phyloP scores from a whole-genome alignment of 441 rosid genomes.

The Erodium moschatum region DNA sequence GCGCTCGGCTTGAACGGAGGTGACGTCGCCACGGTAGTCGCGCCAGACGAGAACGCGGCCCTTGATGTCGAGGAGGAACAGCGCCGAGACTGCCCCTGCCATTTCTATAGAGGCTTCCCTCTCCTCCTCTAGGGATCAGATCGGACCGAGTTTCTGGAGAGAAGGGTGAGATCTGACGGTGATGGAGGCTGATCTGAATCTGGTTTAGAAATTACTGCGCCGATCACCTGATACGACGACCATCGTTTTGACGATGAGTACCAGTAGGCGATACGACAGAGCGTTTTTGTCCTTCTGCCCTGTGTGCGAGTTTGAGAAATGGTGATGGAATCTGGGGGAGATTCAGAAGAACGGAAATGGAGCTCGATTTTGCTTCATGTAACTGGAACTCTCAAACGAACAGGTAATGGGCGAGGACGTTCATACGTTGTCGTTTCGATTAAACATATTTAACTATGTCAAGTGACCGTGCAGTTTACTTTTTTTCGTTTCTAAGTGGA shows the following conservation, averaged over 20 bases:
- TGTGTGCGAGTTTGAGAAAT: neutral
- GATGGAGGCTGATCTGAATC: neutral
- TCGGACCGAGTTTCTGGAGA: slow-evolving; percentile 1
- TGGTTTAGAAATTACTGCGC: neutral
- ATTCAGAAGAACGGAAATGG: neutral
- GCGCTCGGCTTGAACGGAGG: slow-evolving; percentile 83
- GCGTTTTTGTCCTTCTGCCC: too few species aligned
- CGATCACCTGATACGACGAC: neutral
- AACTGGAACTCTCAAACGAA: neutral
- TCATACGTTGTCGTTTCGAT: neutral
- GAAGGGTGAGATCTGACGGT: neutral
- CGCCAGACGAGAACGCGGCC: slow-evolving; percentile 98
- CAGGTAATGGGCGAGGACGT: neutral
- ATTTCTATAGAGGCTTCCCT: slow-evolving; percentile 20
- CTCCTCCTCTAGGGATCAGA: slow-evolving; percentile 6
- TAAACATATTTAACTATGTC: too few species aligned
- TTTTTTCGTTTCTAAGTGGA: too few species aligned
- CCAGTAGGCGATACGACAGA: neutral
- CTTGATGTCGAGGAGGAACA: slow-evolving; percentile 88
- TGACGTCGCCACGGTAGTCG: slow-evolving; percentile 91
- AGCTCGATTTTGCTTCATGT: neutral
- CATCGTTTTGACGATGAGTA: neutral
- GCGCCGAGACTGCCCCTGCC: slow-evolving; percentile 96
- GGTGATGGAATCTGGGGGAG: neutral
- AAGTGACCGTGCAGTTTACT: too few species aligned